Evolutionary conservation across 148 eudicot species (phyloP), one percentile per base, ranked within the genome.

Genomic region (Spergularia bocconei): DNA sequence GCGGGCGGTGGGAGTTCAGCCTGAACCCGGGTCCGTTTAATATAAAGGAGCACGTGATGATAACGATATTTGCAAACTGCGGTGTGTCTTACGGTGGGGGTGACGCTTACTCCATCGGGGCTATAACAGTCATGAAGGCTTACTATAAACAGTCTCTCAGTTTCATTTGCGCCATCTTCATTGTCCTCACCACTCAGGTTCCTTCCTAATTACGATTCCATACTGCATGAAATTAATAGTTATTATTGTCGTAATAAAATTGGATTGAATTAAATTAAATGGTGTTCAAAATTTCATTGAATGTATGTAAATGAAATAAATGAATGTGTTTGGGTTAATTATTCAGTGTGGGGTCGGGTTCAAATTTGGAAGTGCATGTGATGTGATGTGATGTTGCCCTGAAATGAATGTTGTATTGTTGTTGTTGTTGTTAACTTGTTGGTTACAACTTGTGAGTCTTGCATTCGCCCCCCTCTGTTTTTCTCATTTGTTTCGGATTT

Each of bases 21-120:
- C 59, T 96, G 69, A 96, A 96, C 36, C 99, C 99, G 13, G 98
- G 99, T 0, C 99, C 98, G 12, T 96, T 96, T 41, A 96, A 91
- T 52, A 87, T 96, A 2, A 96, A 96, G 76, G 99, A 96, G 84
- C 99, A 96, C 59, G 99, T 92, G 0, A 81, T 92, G 5, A 87
- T 96, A 48, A 89, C 98, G 0, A 89, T 96, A 2, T 83, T 96
- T 66, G 98, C 99, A 0, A 96, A 91, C 29, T 91, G 97, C 13
- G 99, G 98, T 13, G 91, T 90, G 9, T 88, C 98, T 0, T 17
- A 69, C 16, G 99, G 99, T 14, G 99, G 99, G 6, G 98, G 99
- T 2, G 99, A 96, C 57, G 97, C 99, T 4, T 92, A 96, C 86
- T 89, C 99, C 1, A 92, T 92, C 23, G 99, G 99, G 0, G 97